Base-by-base conservation (phyloP, 2,329 filamentous ascomycete species). In the Xylaria sp. region DNA sequence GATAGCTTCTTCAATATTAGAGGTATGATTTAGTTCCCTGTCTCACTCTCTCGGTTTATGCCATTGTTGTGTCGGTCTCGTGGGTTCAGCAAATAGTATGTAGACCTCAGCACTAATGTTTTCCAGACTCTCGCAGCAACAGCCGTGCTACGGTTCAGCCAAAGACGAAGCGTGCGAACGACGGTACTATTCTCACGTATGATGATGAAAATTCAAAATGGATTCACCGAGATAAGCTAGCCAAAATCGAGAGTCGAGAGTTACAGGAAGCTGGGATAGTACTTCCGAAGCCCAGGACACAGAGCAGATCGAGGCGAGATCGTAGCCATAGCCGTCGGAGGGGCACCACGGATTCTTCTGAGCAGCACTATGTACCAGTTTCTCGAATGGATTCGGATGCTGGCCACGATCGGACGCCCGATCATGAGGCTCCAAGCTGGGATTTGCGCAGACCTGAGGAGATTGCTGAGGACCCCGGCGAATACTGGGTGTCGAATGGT, bases 191-290 rank as follows among this genome's bases (percentile, higher is more conserved):
- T 35, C 54, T 73, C 57, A 70, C 72, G 11, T 68, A 68, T 8
- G 78, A 82, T 35, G 78, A 81, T 35, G 88, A 90, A 64, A 83
- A 87, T 64, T 90, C 88, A 33, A 89, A 92, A 75, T 95, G 92
- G 92, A 94, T 95, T 70, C 92, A 95, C 73, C 83, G 92, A 60
- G 92, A 95, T 77, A 94, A 94, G 78, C 79, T 95, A 64, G 91
- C 90, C 57, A 87, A 86, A 73, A 95, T 94, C 69, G 92, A 95
- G 77, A 94, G 82, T 69, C 84, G 89, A 72, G 92, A 95, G 77
- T 83, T 95, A 65, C 89, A 92, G 74, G 91, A 90, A 62, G 91
- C 91, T 6, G 92, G 91, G 31, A 88, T 94, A 69, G 80, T 85
- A 53, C 73, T 89, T 63, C 82, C 87, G 66, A 78, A 81, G 70